Evolutionary conservation across 495 filamentous ascomycete genomes (phyloP), one percentile per base, ranked within the genome.

Genomic region (Neurospora sp.): DNA sequence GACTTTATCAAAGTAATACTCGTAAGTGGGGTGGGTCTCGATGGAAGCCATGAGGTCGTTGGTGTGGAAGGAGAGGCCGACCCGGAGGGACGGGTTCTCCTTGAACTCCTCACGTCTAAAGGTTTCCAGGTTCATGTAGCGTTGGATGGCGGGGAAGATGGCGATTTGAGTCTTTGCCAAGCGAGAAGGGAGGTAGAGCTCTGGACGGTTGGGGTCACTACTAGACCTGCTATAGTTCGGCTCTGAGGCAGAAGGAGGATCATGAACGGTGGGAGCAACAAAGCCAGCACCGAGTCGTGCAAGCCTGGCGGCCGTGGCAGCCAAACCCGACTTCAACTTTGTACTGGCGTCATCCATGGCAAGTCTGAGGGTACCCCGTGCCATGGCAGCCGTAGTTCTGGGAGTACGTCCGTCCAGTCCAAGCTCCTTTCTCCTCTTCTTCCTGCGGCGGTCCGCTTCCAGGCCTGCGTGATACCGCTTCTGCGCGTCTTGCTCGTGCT

Each of bases 131-230:
- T 75, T 73, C 27, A 78, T 61, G 72, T 79, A 83, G 22, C 83
- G 78, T 68, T 80, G 78, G 39, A 84, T 59, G 70, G 76, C 73
- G 40, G 83, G 83, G 78, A 81, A 83, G 22, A 82, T 75, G 68
- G 78, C 74, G 53, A 83, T 78, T 74, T 83, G 82, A 42, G 84
- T 79, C 74, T 81, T 84, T 68, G 77, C 82, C 5, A 83, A 73
- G 40, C 82, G 83, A 1, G 75, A 74, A 0, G 79, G 77, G n/a
- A 73, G 71, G 69, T 73, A 72, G 20, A 78, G 70, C 68, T 74
- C 70, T 5, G 7, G 71, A 16, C 14, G 40, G 14, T 42, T 42
- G 14, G 14, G 14, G 40, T 42, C 40, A 35, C 31, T 35, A 4
- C 4, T 35, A 35, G 31, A 35, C 31, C 31, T 35, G 31, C 31